Conservation (phyloP, 805 yeast genomes). For the Brettanomyces anomalus region DNA sequence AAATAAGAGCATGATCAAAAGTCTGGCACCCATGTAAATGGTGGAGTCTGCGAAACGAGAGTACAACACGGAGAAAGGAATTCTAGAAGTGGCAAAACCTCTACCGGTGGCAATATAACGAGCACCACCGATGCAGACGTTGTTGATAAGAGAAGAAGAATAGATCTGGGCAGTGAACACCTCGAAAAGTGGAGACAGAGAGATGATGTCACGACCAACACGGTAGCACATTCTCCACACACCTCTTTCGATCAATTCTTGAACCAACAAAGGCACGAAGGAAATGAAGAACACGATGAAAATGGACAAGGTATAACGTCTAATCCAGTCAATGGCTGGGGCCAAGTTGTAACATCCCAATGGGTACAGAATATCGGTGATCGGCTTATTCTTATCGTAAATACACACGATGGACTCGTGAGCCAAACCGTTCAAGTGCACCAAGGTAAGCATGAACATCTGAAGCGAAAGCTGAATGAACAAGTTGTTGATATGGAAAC, state of each 20-base stretch:
- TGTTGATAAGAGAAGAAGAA: conserved; percentile 60
- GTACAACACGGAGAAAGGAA: conserved; percentile 65
- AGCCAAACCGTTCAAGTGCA: conserved; percentile 64
- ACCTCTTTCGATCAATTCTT: conserved; percentile 78
- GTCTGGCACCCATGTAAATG: conserved; percentile 77
- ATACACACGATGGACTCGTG: conserved; percentile 63
- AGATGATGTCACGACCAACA: conserved; percentile 57
- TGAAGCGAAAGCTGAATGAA: conserved; percentile 72
- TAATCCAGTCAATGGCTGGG: conserved; percentile 74
- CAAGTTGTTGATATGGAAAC: conserved; percentile 75
- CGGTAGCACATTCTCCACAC: conserved; percentile 66
- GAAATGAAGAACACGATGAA: conserved; percentile 78
- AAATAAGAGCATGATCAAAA: conserved; percentile 59
- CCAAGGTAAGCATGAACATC: conserved; percentile 58
- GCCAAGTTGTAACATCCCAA: conserved; percentile 64
- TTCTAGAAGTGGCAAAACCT: conserved; percentile 78
- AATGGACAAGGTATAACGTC: conserved; percentile 73
- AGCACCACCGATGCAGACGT: conserved; percentile 78
- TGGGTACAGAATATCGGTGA: conserved; percentile 59
- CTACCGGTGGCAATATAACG: conserved; percentile 81
- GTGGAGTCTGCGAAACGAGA: conserved; percentile 77
- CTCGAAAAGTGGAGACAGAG: conserved; percentile 74
- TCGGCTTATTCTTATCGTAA: conserved; percentile 56
- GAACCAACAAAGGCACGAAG: conserved; percentile 68
- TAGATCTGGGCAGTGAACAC: conserved; percentile 77